Conservation (phyloP, 164 flowering plant species). For the Annona cherimola region DNA sequence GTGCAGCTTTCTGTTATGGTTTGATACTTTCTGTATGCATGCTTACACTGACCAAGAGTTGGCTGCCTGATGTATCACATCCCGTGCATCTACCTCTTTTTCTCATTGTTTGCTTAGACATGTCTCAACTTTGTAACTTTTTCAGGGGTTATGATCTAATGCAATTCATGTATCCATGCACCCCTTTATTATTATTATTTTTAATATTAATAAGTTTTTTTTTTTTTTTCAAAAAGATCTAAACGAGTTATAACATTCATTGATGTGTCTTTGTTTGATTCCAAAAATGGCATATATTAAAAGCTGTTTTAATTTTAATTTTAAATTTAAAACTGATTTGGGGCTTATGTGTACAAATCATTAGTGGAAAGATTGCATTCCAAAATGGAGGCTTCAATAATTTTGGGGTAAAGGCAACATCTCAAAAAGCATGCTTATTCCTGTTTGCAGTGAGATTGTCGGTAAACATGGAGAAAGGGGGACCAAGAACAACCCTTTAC, state of each 20-base stretch:
- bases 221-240: too few species aligned
- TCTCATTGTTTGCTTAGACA: neutral
- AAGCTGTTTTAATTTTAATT: too few species aligned
- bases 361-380: neutral
- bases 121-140: neutral
- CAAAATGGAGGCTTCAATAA: too few species aligned
- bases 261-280: too few species aligned
- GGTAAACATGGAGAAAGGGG: slow-evolving; percentile 70
- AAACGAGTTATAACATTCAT: neutral
- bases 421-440: neutral
- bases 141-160: too few species aligned
- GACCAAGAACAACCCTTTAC: slow-evolving; percentile 59
- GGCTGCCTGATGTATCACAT: neutral
- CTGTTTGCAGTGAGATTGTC: slow-evolving; percentile 39
- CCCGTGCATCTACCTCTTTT: neutral
- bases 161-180: neutral
- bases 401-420: neutral
- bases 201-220: too few species aligned
- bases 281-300: too few species aligned
- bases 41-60: neutral
- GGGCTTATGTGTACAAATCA: neutral
- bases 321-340: neutral
- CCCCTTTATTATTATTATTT: neutral
- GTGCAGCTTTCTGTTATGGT: too few species aligned
- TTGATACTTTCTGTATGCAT: neutral